Evolutionary conservation across 2,329 filamentous ascomycete genomes (phyloP).

Genomic region (Fusarium newnesense): DNA sequence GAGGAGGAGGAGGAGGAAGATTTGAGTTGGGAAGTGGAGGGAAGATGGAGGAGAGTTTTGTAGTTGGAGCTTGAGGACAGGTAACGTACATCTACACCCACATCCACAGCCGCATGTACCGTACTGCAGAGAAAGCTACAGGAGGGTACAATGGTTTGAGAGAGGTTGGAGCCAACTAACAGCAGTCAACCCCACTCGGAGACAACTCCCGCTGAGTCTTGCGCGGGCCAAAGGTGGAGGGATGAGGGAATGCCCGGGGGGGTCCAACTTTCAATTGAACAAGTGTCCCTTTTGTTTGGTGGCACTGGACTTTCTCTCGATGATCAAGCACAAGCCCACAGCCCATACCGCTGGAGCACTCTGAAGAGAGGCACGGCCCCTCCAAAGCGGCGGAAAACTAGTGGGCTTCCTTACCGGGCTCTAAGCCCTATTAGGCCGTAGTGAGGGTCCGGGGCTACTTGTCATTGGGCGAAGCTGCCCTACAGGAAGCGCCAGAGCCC

Average conservation of each 20-base stretch:
- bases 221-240: conserved; percentile 19
- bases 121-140: conserved; percentile 2
- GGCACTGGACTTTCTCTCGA: conserved; percentile 22
- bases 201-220: conserved; percentile 34
- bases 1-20: conserved; percentile 16
- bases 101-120: conserved; percentile 1
- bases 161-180: conserved; percentile 10
- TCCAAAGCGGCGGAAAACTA: conserved; percentile 28
- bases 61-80: conserved; percentile 45
- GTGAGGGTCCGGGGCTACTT: neutral
- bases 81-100: conserved; percentile 26
- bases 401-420: conserved; percentile 10
- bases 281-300: conserved; percentile 54
- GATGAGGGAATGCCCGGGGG: conserved; percentile 7
- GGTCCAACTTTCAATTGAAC: conserved; percentile 52
- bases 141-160: conserved; percentile 14
- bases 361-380: conserved; percentile 30
- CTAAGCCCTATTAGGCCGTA: conserved; percentile 15
- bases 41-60: conserved; percentile 49
- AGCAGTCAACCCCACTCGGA: conserved; percentile 20
- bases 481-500: conserved; percentile 32
- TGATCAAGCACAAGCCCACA: conserved; percentile 19
- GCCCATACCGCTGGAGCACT: conserved; percentile 26
- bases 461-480: conserved; percentile 26
- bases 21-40: conserved; percentile 31